Evolutionary conservation across 805 yeast species (phyloP), one percentile per base, ranked within the genome.

Genomic region (Saccharomyces eubayanus): DNA sequence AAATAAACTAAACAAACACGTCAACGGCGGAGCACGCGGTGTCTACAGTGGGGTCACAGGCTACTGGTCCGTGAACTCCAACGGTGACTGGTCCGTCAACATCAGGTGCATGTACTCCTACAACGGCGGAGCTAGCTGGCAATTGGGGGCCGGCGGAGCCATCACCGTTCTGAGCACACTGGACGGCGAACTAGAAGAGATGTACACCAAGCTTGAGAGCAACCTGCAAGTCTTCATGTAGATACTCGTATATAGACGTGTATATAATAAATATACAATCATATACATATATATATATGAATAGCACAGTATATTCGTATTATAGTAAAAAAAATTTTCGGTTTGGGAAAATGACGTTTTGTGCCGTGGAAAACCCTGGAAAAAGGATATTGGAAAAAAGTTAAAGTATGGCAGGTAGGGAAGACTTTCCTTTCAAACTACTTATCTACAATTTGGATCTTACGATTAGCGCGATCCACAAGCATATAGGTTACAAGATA

Each of bases 131-230:
- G 64, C 67, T 8, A 63, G 72, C 5, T 94, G 96, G 96, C 75
- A 89, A 57, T 81, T 92, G 52, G 99, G 99, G 1, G 99, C 99
- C 6, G 99, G 99, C 14, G 99, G 99, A 3, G 99, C 98, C 16
- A 83, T 94, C 47, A 94, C 98, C 0, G 91, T 90, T 2, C 73
- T 94, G 56, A 89, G 97, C 65, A 82, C 88, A 28, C 73, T 76
- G n/a, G 81, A 80, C 27, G 92, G 85, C 2, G 99, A 94, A 68
- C 88, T 94, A 86, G 90, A 89, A 30, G 99, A 94, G 66, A 86
- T 94, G 96, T 68, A 77, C 48, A 72, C 86, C 11, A 94, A 94
- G 69, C 72, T 94, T 31, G 82, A 83, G 41, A 84, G 92, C 66
- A 95, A 92, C 9, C 68, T 89, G 51, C 94, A 84, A 62, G 84